Base-by-base conservation (phyloP, 2,329 filamentous ascomycete species). In the Acrodontium crateriforme region DNA sequence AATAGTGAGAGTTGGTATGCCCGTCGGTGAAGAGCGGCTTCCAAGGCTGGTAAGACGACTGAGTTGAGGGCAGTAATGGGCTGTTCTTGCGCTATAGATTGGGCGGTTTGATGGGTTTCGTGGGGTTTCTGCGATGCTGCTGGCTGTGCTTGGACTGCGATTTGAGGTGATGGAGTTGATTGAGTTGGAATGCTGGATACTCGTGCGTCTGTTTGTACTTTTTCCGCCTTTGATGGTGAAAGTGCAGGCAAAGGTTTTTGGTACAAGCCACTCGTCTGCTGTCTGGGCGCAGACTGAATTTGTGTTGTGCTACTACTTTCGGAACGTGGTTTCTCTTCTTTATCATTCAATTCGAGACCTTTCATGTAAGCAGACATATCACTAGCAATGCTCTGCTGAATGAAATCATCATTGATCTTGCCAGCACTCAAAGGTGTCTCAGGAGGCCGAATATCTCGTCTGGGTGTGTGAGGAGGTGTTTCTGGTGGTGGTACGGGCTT, bases 11-110 rank as follows among this genome's bases (percentile, higher is more conserved):
- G 55, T 29, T 67, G 63, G 41, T 69, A 68, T 15, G 60, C 60
- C 29, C 89, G 78, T 28, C 89, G 71, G 51, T 84, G 82, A 12
- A 95, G 71, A 6, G 89, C 84, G 41, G 89, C 80, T 54, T 93
- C 84, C 2, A 98, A 67, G 2, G 89, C 87, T 1, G 89, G 89
- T 37, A 95, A 75, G 19, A 98, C 82, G 27, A 98, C 87, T 41
- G 87, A 82, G 47, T 78, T 82, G 1, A 94, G 67, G 2, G 85
- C 84, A 29, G 91, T 89, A 13, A 92, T 67, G 32, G 91, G 79
- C 23, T 44, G 39, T 6, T 45, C 42, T 27, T 30, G 57, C 10
- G 60, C 47, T 37, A 44, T 18, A 23, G 33, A n/a, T 27, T n/a
- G 15, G 15, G 25, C 16, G 3, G 18, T 25, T 12, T 21, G 28